Base-by-base conservation (phyloP, 2,329 filamentous ascomycete genomes). In the Arthrobotrys entomopaga region DNA sequence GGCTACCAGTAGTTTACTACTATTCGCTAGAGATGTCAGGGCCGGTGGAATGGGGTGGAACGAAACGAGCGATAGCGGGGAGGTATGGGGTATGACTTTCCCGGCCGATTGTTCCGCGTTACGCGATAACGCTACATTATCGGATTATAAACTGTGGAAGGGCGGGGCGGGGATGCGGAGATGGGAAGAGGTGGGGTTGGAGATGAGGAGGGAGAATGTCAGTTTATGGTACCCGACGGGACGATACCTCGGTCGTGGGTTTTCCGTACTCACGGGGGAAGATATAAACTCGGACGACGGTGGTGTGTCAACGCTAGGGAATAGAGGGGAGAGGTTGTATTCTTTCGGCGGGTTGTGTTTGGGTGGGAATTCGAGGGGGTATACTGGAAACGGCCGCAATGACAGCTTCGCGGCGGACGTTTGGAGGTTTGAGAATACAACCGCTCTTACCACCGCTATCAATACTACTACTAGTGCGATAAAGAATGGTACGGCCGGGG, bases 331-430 rank as follows among this genome's bases (percentile, higher is more conserved):
- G 11, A 59, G 20, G 29, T 24, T 69, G 20, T 75, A 69, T 60
- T 64, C 70, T 11, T 75, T 75, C 43, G 70, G 70, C 6, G 70
- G 70, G 22, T 16, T 69, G 50, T 75, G 70, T 61, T 24, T 67
- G 2, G 52, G 52, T 13, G 64, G 48, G 1, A 26, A 29, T 1
- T n/a, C n/a, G n/a, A n/a, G n/a, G 29, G 43, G 22, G 16, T 69
- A 19, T 42, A 29, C 43, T 34, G 64, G 64, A 7, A 58, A 56
- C 20, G 46, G 58, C 2, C 19, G 24, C 16, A 65, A 69, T 42
- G 64, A 75, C 46, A 64, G 42, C 6, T 75, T 75, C 48, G 69
- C 71, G 2, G 19, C 58, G 16, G 71, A 75, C n/a, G 29, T 75
- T n/a, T 75, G 71, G 71, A 69, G 49, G 59, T 46, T 75, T 38